These are phyloP conservation scores for Stellera chamaejasme DNA, from an alignment of 345 rosid species.

Conservation along the genomic window DNA sequence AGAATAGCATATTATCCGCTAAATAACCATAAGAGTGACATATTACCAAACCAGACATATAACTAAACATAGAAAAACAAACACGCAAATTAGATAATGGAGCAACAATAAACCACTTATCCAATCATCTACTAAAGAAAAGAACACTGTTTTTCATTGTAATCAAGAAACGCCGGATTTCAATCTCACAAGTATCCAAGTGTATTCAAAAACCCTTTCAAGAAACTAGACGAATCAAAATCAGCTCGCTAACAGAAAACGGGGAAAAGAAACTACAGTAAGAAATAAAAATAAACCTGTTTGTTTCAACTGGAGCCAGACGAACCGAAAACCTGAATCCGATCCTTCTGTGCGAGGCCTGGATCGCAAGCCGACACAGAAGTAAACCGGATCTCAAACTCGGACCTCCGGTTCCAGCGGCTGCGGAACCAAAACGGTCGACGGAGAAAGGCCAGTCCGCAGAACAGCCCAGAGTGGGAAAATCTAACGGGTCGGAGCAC, in stretches of 20 bases:
- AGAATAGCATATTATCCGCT: not conserved
- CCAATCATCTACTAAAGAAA: not conserved
- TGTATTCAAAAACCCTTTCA: not conserved
- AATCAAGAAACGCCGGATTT: too few species aligned
- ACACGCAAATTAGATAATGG: not conserved
- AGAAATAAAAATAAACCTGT: slow-evolving; percentile 8
- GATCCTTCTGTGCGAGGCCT: slow-evolving; percentile 76
- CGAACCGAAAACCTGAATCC: slow-evolving; percentile 27
- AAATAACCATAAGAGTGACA: not conserved
- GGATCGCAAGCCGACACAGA: slow-evolving; percentile 96
- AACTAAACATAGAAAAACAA: not conserved
- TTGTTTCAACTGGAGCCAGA: slow-evolving; percentile 4
- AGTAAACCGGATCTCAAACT: slow-evolving; percentile 40
- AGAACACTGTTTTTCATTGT: not conserved
- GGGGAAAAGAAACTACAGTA: not conserved
- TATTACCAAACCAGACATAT: not conserved
- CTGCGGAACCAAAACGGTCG: not conserved
- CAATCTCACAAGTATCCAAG: not conserved
- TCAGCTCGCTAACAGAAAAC: not conserved
- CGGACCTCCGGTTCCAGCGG: slow-evolving; percentile 8
- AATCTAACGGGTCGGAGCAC: not conserved
- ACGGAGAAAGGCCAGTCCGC: not conserved
- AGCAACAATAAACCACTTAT: not conserved
- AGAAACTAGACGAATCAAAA: slow-evolving; percentile 13
- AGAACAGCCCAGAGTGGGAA: slow-evolving; percentile 24